Conservation (phyloP, 2,329 filamentous ascomycete genomes). For the Cladophialophora chaetospira region DNA sequence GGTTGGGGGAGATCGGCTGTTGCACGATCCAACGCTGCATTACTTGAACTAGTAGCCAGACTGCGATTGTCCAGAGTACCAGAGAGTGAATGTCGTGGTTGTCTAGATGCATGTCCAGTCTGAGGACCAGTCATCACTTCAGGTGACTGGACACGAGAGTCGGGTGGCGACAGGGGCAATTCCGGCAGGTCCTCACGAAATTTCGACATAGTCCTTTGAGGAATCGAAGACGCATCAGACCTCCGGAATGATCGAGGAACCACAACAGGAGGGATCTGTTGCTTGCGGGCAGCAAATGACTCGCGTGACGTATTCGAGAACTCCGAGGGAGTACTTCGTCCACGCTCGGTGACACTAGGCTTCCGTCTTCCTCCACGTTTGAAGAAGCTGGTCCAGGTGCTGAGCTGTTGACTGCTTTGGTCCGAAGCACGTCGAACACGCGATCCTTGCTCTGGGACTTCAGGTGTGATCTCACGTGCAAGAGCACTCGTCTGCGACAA, state of each 20-base stretch:
- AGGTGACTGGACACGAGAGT: constrained; percentile 77
- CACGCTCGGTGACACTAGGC: constrained; percentile 54
- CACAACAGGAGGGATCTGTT: constrained; percentile 43
- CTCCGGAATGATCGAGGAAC: constrained; percentile 48
- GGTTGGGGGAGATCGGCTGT: constrained; percentile 8
- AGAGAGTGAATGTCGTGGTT: constrained; percentile 27
- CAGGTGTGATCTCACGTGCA: constrained; percentile 53
- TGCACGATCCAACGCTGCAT: constrained; percentile 26
- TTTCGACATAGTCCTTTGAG: constrained; percentile 81
- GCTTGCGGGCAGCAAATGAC: constrained; percentile 68
- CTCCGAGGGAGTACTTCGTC: constrained; percentile 65
- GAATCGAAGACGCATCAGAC: constrained; percentile 52
- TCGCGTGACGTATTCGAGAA: constrained; percentile 91
- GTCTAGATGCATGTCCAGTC: neutral
- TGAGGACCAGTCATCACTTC: constrained; percentile 51
- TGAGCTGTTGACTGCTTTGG: constrained; percentile 48
- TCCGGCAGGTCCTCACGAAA: constrained; percentile 93
- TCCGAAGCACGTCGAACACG: constrained; percentile 59
- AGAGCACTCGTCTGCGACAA: constrained; percentile 57
- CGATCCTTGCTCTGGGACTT: constrained; percentile 56
- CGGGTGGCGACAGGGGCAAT: constrained; percentile 79
- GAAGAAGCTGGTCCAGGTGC: constrained; percentile 73
- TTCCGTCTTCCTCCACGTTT: constrained; percentile 61
- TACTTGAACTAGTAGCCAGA: constrained; percentile 35
- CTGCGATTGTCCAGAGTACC: constrained; percentile 33